Evolutionary conservation across 2,329 filamentous ascomycete species (phyloP).

Genomic region (Penicillium vulpinum): DNA sequence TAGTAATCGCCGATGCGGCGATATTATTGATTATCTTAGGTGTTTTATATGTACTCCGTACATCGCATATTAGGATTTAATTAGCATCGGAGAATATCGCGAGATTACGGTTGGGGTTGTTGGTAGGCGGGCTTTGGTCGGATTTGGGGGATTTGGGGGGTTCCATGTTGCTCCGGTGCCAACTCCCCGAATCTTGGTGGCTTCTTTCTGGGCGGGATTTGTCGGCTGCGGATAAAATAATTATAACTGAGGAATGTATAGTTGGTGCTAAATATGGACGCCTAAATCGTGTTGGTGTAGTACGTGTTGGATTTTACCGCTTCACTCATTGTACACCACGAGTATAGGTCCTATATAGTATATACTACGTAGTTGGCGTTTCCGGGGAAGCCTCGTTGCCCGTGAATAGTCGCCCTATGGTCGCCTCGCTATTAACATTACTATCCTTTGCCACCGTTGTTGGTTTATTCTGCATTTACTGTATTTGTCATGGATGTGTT

Average conservation of each 20-base stretch:
- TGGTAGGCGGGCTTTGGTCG: not conserved
- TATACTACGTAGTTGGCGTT: not conserved
- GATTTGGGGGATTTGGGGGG: not conserved
- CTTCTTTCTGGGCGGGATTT: not conserved
- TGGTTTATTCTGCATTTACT: not conserved
- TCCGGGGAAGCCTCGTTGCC: not conserved
- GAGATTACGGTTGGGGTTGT: not conserved
- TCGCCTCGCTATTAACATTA: not conserved
- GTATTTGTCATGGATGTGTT: constrained; percentile 1
- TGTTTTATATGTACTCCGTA: not conserved
- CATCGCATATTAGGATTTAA: not conserved
- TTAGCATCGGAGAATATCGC: not conserved
- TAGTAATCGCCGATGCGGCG: not conserved
- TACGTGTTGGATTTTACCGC: not conserved
- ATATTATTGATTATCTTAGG: not conserved
- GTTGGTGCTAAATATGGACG: not conserved
- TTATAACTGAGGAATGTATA: not conserved
- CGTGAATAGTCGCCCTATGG: too few relatives aligned
- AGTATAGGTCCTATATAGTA: not conserved
- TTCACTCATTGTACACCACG: not conserved
- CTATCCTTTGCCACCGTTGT: not conserved
- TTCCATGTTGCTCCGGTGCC: not conserved
- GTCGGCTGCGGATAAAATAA: not conserved
- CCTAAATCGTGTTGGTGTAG: not conserved
- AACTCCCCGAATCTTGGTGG: not conserved